Percentiles rank a stretch among this genome's conserved stretches.
Evolutionary conservation across 2,329 filamentous ascomycete species (phyloP).

Genomic region (Fusarium proliferatum): DNA sequence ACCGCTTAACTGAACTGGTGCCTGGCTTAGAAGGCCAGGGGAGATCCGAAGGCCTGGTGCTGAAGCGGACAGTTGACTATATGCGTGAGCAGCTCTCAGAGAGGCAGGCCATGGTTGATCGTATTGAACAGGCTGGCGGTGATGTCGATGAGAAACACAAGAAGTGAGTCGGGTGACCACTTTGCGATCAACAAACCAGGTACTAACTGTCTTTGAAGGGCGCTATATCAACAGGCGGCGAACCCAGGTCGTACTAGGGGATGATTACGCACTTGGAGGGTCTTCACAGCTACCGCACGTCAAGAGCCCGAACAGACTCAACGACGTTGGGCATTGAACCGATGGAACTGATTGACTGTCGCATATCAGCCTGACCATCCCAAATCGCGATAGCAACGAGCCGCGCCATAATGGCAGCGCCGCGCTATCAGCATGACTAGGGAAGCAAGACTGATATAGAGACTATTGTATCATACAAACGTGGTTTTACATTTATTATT

Average conservation of each 20-base stretch:
- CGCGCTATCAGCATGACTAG: conserved; percentile 10
- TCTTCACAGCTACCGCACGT: not conserved
- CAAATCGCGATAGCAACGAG: conserved; percentile 8
- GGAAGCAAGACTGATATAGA: not conserved
- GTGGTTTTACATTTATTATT: conserved; percentile 8
- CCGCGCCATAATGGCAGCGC: conserved; percentile 4
- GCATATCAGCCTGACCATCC: not conserved
- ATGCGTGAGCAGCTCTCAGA: conserved; percentile 70
- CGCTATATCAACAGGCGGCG: conserved; percentile 35
- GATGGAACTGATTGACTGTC: not conserved
- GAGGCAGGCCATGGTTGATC: conserved; percentile 66
- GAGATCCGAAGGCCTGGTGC: conserved; percentile 85
- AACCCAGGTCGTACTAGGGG: conserved; percentile 29
- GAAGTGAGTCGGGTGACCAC: conserved; percentile 49
- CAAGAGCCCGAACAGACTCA: not conserved
- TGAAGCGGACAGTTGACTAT: conserved; percentile 76
- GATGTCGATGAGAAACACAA: conserved; percentile 62
- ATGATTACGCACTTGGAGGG: conserved; percentile 1
- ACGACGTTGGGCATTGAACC: not conserved
- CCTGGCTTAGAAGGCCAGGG: conserved; percentile 86
- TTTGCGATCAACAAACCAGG: not conserved
- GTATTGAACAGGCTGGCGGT: conserved; percentile 69
- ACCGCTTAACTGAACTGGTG: conserved; percentile 81
- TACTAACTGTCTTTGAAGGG: conserved; percentile 29
- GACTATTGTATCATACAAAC: conserved; percentile 13